phyloP scores from a whole-genome alignment of 306 rosid species.

The barrel medic (Medicago truncatula) region MtrunA17r5.0-ANR NC_053043.1:45765001-45765500 shows the following conservation, averaged over 20 bases:
- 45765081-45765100: conserved; percentile 33
- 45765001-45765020: conserved; percentile 90
- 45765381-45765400: background rate
- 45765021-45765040: conserved; percentile 98
- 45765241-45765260: conserved; percentile 1
- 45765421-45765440: background rate
- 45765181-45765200: background rate
- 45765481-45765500: background rate
- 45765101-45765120: conserved; percentile 22
- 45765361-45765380: background rate
- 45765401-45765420: background rate
- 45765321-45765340: no score
- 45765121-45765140: background rate
- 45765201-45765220: background rate
- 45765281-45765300: conserved; percentile 1
- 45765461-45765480: no score
- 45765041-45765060: conserved; percentile 99
- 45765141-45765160: background rate
- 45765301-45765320: background rate
- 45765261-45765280: conserved; percentile 8
- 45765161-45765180: conserved; percentile 6
- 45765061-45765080: conserved; percentile 97
- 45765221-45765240: background rate
- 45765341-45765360: no score
- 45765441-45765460: background rate